Evolutionary conservation across 441 rosid species (phyloP).

Genomic region (Erodium trifolium): DNA sequence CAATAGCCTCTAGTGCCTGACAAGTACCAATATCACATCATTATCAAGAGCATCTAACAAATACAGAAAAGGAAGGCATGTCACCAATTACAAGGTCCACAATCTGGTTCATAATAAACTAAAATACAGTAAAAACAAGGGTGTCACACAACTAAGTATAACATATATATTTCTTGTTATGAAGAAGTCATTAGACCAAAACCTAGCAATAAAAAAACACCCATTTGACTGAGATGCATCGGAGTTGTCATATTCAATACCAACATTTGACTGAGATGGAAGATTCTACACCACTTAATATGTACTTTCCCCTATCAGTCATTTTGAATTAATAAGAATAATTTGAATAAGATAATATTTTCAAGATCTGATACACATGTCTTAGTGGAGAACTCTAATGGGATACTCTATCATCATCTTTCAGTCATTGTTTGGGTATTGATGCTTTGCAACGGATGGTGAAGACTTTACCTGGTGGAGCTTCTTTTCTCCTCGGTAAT

Average conservation of each 20-base stretch:
- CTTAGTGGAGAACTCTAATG: too few species aligned
- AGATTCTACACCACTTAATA: neutral
- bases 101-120: slow-evolving; percentile 4
- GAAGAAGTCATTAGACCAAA: neutral
- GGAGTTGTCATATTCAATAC: neutral
- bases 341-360: too few species aligned
- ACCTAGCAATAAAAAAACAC: neutral
- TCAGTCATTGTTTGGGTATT: neutral
- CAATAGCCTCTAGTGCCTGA: slow-evolving; percentile 90
- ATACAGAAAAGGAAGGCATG: slow-evolving; percentile 17
- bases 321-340: too few species aligned
- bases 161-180: slow-evolving; percentile 4
- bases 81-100: slow-evolving; percentile 2
- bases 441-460: neutral
- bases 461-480: slow-evolving; percentile 35
- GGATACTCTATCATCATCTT: neutral
- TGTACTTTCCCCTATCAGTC: neutral
- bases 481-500: slow-evolving; percentile 40
- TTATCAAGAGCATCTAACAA: slow-evolving; percentile 17
- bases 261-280: neutral
- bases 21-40: slow-evolving; percentile 21
- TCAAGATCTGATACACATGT: too few species aligned
- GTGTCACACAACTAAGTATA: neutral
- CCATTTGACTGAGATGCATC: neutral
- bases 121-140: slow-evolving; percentile 2